Evolutionary conservation across 805 yeast species (phyloP).

Genomic region (Cyberlindnera galapagoensis): DNA sequence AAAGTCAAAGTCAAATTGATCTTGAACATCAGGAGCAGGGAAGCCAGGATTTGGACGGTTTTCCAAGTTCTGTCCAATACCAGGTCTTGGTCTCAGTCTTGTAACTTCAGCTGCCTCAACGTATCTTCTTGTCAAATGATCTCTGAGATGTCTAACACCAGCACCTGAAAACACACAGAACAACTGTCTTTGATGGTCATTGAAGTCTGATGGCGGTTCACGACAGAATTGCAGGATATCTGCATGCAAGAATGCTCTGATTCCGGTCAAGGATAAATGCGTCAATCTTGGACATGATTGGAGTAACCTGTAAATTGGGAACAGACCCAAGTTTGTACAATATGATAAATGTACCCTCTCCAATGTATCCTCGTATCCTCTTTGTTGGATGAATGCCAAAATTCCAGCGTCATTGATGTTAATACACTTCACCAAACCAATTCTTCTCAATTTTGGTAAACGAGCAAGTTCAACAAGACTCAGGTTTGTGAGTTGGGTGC

Average conservation of each 20-base stretch:
- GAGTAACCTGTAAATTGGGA: conserved; percentile 69
- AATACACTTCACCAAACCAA: conserved; percentile 88
- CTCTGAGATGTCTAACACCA: conserved; percentile 75
- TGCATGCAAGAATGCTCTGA: conserved; percentile 76
- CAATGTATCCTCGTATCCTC: conserved; percentile 71
- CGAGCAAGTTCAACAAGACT: conserved; percentile 71
- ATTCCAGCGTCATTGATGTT: conserved; percentile 84
- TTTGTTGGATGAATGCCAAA: conserved; percentile 54
- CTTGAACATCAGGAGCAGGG: no score
- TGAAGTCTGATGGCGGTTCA: conserved; percentile 88
- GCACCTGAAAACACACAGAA: conserved; percentile 93
- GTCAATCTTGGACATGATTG: conserved; percentile 81
- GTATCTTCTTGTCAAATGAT: conserved; percentile 45
- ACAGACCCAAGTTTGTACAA: conserved; percentile 73
- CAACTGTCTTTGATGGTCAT: conserved; percentile 71
- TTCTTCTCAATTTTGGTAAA: conserved; percentile 76
- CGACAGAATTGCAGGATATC: conserved; percentile 86
- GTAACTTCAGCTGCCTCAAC: no score
- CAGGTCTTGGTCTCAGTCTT: no score
- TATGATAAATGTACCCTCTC: conserved; percentile 93
- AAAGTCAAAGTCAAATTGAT: no score
- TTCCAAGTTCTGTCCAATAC: no score
- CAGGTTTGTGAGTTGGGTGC: conserved; percentile 80
- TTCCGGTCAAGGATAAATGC: conserved; percentile 89
- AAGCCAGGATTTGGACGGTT: no score